These are phyloP conservation scores for Colletotrichum acutatum DNA, from an alignment of 2,329 filamentous ascomycete species.

Conservation along the genomic window DNA sequence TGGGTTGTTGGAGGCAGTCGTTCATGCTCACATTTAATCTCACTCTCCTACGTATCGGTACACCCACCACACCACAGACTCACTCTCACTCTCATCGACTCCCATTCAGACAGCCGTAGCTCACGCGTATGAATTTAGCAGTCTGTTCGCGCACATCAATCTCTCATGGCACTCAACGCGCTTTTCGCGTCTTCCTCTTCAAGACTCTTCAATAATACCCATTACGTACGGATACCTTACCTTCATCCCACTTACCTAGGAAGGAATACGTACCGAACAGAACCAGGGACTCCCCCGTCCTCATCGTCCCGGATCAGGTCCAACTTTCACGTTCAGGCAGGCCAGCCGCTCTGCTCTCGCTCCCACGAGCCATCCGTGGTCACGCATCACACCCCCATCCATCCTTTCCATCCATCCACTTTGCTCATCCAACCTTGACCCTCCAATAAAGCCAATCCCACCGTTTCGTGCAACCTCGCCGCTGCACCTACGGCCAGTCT, in stretches of 20 bases:
- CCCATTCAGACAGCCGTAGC: background rate
- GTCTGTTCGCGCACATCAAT: background rate
- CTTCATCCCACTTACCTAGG: too few species aligned
- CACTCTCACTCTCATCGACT: background rate
- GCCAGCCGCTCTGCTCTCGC: background rate
- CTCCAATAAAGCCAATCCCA: conserved; percentile 33
- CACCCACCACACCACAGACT: background rate
- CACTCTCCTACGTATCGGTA: background rate
- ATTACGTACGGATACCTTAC: background rate
- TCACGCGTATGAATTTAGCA: background rate
- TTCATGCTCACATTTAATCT: background rate
- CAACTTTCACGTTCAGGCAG: background rate
- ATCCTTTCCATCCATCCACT: background rate
- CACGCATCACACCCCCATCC: background rate
- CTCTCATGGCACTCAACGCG: background rate
- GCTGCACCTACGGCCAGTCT: background rate
- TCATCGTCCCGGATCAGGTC: background rate
- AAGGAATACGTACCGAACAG: background rate
- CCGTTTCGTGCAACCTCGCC: conserved; percentile 28
- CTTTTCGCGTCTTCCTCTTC: background rate
- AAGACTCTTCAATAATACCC: background rate
- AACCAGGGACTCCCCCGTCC: background rate
- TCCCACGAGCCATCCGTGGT: background rate
- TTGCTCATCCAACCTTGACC: conserved; percentile 9
- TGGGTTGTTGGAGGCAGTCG: background rate